A percentile compares a stretch with the other conserved stretches of the same genome.
phyloP scores from a whole-genome alignment of 148 eudicot species.

The Bassia scoparia region DNA sequence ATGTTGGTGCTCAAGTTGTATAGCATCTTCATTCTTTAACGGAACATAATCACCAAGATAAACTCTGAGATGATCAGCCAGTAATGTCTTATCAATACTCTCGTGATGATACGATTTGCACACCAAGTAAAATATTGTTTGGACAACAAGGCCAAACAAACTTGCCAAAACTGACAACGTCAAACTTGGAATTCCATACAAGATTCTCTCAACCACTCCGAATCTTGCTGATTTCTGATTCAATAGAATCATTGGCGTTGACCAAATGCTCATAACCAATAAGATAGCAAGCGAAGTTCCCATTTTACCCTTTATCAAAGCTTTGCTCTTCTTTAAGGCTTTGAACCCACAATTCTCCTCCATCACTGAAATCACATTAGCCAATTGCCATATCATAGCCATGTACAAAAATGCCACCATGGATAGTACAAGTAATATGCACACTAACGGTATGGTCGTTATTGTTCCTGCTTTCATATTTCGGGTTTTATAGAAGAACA shows the following conservation, averaged over 20 bases:
- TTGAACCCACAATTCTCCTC: conserved; percentile 37
- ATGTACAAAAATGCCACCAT: conserved; percentile 28
- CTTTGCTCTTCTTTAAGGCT: conserved; percentile 48
- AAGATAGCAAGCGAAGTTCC: conserved; percentile 19
- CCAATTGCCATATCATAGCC: conserved; percentile 41
- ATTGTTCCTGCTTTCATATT: not conserved
- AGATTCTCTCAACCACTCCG: not conserved
- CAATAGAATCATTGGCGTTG: not conserved
- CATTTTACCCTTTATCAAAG: conserved; percentile 42
- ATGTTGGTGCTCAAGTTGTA: conserved; percentile 22
- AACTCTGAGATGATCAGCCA: conserved; percentile 40
- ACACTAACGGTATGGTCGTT: not conserved
- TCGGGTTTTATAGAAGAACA: not conserved
- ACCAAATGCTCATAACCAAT: conserved; percentile 15
- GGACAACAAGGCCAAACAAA: conserved; percentile 35
- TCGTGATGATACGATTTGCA: conserved; percentile 65
- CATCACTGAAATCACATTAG: conserved; percentile 39
- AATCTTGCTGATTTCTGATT: too few relatives aligned
- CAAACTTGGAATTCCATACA: conserved; percentile 23
- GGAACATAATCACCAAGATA: conserved; percentile 46
- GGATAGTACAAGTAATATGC: not conserved
- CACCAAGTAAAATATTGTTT: conserved; percentile 46
- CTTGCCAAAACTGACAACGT: conserved; percentile 18
- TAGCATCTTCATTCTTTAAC: conserved; percentile 26
- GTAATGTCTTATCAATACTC: conserved; percentile 37